Evolutionary conservation across 495 filamentous ascomycete species (phyloP).

Genomic region (Penicillium cosmopolitanum): DNA sequence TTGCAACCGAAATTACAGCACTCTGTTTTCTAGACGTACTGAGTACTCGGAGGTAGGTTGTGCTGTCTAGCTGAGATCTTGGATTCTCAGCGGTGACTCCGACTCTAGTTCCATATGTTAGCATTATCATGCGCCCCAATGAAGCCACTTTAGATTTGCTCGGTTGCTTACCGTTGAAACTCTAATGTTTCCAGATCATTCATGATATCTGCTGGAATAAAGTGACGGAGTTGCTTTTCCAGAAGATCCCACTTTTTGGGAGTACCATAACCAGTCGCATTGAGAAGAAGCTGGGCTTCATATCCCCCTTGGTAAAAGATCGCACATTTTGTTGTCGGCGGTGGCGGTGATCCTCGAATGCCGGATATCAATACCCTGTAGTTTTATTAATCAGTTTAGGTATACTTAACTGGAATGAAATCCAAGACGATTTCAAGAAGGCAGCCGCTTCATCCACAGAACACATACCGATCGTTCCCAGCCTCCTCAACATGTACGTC

Average conservation of each 20-base stretch:
- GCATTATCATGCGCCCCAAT: neutral
- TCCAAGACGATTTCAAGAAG: neutral
- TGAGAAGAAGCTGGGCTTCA: conserved; percentile 46
- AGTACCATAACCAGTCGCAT: conserved; percentile 46
- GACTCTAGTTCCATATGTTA: conserved; percentile 18
- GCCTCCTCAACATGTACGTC: conserved; percentile 40
- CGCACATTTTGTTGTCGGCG: conserved; percentile 58
- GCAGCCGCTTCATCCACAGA: neutral
- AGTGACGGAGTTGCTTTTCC: conserved; percentile 42
- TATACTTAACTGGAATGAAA: neutral
- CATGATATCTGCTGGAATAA: conserved; percentile 17
- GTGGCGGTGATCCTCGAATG: conserved; percentile 49
- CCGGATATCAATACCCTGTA: conserved; percentile 46
- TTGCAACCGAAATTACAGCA: conserved; percentile 20
- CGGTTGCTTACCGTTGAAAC: conserved; percentile 28
- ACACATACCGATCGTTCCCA: conserved; percentile 29
- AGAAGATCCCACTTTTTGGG: conserved; percentile 1
- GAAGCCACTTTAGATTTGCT: neutral
- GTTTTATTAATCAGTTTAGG: neutral
- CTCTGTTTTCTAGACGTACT: conserved; percentile 15
- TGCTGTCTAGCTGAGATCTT: conserved; percentile 27
- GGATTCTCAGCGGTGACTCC: conserved; percentile 31
- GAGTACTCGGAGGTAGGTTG: conserved; percentile 39
- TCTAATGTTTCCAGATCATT: conserved; percentile 33
- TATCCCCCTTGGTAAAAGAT: conserved; percentile 52